A percentile compares a stretch with the other conserved stretches of the same genome.
phyloP scores from a whole-genome alignment of 106 monocot species.

The Narthecium ossifragum region DNA sequence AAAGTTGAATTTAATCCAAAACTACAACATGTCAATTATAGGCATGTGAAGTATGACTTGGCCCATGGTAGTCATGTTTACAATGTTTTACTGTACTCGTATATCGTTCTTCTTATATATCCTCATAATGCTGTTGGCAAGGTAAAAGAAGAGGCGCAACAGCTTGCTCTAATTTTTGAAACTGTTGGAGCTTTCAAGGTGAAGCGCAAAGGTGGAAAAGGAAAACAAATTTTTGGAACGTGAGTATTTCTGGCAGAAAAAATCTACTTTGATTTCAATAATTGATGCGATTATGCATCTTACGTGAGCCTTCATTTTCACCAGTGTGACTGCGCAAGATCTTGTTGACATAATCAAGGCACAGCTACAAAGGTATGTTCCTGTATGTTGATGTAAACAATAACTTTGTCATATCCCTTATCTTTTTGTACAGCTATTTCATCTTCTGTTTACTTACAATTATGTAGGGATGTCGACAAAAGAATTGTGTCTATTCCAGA shows the following conservation, averaged over 20 bases:
- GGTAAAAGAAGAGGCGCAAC: slow-evolving; percentile 97
- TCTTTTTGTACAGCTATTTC: no score
- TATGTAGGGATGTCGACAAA: slow-evolving; percentile 71
- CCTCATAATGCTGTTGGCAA: slow-evolving; percentile 24
- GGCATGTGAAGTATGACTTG: no score
- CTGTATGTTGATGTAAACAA: no score
- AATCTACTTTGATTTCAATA: background rate
- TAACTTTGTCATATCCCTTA: no score
- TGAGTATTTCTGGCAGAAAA: slow-evolving; percentile 17
- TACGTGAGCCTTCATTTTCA: background rate
- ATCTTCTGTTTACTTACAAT: no score
- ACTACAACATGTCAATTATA: no score
- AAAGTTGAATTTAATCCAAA: no score
- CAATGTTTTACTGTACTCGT: no score
- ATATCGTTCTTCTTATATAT: no score
- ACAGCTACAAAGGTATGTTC: slow-evolving; percentile 71
- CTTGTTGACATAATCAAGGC: slow-evolving; percentile 91
- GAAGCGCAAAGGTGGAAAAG: slow-evolving; percentile 79
- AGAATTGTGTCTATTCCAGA: slow-evolving; percentile 73
- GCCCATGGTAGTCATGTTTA: no score
- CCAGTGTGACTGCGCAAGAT: slow-evolving; percentile 91
- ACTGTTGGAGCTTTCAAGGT: slow-evolving; percentile 90
- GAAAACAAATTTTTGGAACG: slow-evolving; percentile 92
- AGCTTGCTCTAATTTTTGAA: slow-evolving; percentile 71
- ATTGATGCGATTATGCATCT: background rate